Percentiles rank a stretch among this genome's conserved stretches.
Evolutionary conservation across 352 stramenopile species (phyloP).

Genomic region (Discostella stelligera): DNA sequence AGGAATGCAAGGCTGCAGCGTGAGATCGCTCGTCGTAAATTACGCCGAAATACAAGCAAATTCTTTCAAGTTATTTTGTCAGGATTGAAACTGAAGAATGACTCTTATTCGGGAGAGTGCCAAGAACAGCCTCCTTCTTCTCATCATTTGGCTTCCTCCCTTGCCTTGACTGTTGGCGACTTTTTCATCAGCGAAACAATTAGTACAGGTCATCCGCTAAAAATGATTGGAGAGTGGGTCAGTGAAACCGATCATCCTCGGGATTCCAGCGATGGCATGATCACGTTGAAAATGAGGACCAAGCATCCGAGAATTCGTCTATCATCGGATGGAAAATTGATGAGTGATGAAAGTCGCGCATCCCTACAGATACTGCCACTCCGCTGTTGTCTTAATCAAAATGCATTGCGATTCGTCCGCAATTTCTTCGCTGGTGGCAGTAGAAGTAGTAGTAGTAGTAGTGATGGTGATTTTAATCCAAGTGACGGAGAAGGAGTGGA

Average conservation of each 20-base stretch:
- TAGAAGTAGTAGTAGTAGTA: background rate
- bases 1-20: constrained; percentile 17
- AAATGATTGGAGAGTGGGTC: constrained; percentile 80
- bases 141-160: constrained; percentile 55
- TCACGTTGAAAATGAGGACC: constrained; percentile 81
- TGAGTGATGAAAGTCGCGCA: constrained; percentile 70
- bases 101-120: constrained; percentile 53
- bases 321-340: constrained; percentile 67
- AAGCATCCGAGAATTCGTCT: constrained; percentile 59
- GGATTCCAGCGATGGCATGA: constrained; percentile 66
- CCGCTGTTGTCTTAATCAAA: constrained; percentile 74
- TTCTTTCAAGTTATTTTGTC: constrained; percentile 67
- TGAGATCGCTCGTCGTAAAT: constrained; percentile 18
- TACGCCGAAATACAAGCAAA: constrained; percentile 38
- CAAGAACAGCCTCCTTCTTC: constrained; percentile 26
- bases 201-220: constrained; percentile 59
- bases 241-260: constrained; percentile 76
- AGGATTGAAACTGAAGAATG: constrained; percentile 62
- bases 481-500: constrained; percentile 27
- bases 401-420: constrained; percentile 66
- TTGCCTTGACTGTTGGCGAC: constrained; percentile 66
- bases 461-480: no score
- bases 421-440: constrained; percentile 61
- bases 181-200: constrained; percentile 80
- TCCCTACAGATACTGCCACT: constrained; percentile 75